A percentile compares a stretch with the other conserved stretches of the same genome.
phyloP scores from a whole-genome alignment of 2,329 filamentous ascomycete species.

The Penicillium sp. region DNA sequence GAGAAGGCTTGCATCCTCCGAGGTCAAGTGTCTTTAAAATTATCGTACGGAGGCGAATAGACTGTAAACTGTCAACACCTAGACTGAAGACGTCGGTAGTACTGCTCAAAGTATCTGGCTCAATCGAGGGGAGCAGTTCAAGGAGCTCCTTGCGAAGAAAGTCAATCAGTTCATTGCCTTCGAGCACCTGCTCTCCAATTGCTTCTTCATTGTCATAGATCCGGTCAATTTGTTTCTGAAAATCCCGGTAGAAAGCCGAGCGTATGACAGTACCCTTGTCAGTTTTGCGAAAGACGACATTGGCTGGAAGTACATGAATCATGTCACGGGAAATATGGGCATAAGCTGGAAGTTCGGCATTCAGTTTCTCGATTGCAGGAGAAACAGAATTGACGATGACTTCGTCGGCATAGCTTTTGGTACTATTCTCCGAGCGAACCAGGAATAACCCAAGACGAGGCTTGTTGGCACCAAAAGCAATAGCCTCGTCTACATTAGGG shows the following conservation, averaged over 20 bases:
- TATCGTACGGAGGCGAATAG: constrained; percentile 52
- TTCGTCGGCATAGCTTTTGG: constrained; percentile 23
- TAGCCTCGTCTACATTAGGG: constrained; percentile 51
- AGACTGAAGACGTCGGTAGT: constrained; percentile 56
- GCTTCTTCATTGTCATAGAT: constrained; percentile 34
- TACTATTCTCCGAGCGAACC: no score
- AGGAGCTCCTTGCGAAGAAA: constrained; percentile 26
- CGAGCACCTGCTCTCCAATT: constrained; percentile 13
- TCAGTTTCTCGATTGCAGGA: constrained; percentile 50
- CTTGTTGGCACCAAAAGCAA: constrained; percentile 49
- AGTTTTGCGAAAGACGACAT: constrained; percentile 47
- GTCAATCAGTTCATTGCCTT: constrained; percentile 18
- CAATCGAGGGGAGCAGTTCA: constrained; percentile 30
- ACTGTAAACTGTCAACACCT: constrained; percentile 58
- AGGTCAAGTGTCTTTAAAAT: constrained; percentile 52
- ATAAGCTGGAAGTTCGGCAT: constrained; percentile 51
- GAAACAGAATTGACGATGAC: constrained; percentile 49
- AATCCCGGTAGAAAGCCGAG: constrained; percentile 47
- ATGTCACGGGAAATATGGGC: constrained; percentile 52
- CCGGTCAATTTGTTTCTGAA: constrained; percentile 45
- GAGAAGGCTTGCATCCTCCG: constrained; percentile 39
- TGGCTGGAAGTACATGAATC: constrained; percentile 45
- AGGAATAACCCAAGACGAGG: constrained; percentile 18
- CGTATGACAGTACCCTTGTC: constrained; percentile 58
- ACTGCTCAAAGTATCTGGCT: constrained; percentile 25